These are phyloP conservation scores for Cucurbita ficifolia DNA, from an alignment of 306 rosid genomes.

Conservation along the genomic window DNA sequence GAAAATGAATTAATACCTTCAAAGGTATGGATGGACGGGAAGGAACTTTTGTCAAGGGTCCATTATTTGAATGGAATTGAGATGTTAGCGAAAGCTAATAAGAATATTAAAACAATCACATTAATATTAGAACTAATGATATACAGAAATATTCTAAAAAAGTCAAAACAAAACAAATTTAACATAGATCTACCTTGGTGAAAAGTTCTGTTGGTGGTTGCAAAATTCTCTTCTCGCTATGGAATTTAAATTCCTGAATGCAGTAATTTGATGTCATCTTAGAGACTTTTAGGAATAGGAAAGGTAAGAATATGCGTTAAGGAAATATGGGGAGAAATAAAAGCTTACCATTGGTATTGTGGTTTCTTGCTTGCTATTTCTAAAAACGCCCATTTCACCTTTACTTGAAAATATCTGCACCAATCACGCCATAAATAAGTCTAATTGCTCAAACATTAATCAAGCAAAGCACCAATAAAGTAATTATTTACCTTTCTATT, in stretches of 20 bases:
- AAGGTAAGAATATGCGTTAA: not conserved
- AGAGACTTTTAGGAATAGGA: not conserved
- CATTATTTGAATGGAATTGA: constrained; percentile 34
- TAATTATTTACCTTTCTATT: constrained; percentile 54
- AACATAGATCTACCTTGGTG: constrained; percentile 44
- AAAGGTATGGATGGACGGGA: constrained; percentile 19
- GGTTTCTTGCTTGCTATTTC: constrained; percentile 65
- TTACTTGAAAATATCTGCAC: constrained; percentile 79
- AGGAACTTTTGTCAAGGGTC: constrained; percentile 26
- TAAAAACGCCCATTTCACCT: constrained; percentile 75
- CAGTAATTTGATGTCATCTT: constrained; percentile 16
- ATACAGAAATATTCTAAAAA: not conserved
- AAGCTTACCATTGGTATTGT: constrained; percentile 60
- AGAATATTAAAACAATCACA: constrained; percentile 5
- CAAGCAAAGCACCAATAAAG: not conserved
- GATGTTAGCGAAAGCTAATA: constrained; percentile 61
- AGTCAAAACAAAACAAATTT: not conserved
- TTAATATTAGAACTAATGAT: not conserved
- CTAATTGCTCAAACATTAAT: not conserved
- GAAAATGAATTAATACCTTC: constrained; percentile 43
- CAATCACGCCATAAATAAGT: not conserved
- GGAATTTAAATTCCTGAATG: constrained; percentile 69
- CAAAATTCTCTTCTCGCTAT: constrained; percentile 44
- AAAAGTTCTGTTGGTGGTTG: constrained; percentile 75
- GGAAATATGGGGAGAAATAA: constrained; percentile 5